Percentiles rank a stretch among this genome's conserved stretches.
Evolutionary conservation across 2,329 filamentous ascomycete genomes (phyloP).

Genomic region (Trichoderma pleuroti): DNA sequence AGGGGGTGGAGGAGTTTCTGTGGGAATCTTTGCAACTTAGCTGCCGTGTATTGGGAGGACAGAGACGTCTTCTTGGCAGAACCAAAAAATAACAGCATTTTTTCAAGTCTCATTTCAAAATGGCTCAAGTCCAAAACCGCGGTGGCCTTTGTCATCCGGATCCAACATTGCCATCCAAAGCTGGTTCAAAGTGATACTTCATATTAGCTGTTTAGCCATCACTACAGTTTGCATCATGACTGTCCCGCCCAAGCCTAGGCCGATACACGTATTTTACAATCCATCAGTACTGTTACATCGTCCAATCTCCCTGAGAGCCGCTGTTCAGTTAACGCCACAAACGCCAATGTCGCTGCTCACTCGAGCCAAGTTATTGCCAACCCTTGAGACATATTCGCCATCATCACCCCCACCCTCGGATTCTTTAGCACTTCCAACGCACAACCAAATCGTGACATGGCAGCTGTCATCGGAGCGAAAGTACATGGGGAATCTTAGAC

Average conservation of each 20-base stretch:
- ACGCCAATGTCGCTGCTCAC: slow-evolving; percentile 6
- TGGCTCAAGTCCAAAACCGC: slow-evolving; percentile 28
- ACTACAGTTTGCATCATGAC: not conserved
- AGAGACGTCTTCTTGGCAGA: slow-evolving; percentile 13
- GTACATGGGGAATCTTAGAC: slow-evolving; percentile 50
- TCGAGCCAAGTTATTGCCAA: not conserved
- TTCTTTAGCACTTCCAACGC: not conserved
- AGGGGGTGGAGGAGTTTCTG: slow-evolving; percentile 5
- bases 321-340: slow-evolving; percentile 16
- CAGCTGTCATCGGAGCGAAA: not conserved
- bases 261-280: slow-evolving; percentile 1
- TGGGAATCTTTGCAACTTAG: slow-evolving; percentile 18
- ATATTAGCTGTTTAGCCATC: not conserved
- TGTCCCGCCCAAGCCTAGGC: not conserved
- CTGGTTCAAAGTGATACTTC: not conserved
- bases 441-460: not conserved
- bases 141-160: slow-evolving; percentile 21
- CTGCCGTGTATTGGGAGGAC: slow-evolving; percentile 15
- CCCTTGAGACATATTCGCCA: not conserved
- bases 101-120: slow-evolving; percentile 19
- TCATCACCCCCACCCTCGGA: not conserved
- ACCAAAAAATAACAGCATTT: not conserved
- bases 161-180: not conserved
- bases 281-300: not conserved
- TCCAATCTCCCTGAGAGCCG: not conserved